These are phyloP conservation scores for Cryptosporidium xiaoi DNA, from an alignment of 169 alveolate species.

Conservation along the genomic window DNA sequence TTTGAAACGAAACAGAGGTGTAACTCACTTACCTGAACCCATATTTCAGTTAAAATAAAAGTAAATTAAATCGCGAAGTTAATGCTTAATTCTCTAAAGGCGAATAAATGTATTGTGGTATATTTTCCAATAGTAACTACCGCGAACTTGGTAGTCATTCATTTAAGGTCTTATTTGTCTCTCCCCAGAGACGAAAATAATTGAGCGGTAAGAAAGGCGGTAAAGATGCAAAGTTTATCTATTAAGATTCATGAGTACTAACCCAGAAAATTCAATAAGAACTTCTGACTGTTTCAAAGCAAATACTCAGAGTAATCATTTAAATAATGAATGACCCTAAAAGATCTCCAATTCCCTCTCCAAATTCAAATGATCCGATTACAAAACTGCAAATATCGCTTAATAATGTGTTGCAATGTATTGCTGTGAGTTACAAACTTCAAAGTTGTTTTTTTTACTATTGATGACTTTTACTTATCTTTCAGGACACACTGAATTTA, in stretches of 20 bases:
- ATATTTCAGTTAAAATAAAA: conserved; percentile 3
- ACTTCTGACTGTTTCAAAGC: too few relatives aligned
- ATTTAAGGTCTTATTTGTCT: conserved; percentile 18
- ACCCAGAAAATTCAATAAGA: too few relatives aligned
- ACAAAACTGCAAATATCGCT: conserved; percentile 54
- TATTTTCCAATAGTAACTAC: conserved; percentile 3
- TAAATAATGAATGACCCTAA: background rate
- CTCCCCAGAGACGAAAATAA: conserved; percentile 44
- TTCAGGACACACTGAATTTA: conserved; percentile 60
- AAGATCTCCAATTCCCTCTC: conserved; percentile 61
- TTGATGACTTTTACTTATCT: background rate
- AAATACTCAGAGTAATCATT: too few relatives aligned
- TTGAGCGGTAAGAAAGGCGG: background rate
- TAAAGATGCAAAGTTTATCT: background rate
- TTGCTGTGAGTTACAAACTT: conserved; percentile 38
- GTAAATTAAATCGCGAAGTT: background rate
- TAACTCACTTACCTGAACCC: conserved; percentile 72
- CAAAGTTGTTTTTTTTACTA: background rate
- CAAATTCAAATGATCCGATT: conserved; percentile 37
- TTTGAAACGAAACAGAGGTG: background rate
- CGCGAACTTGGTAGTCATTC: conserved; percentile 7
- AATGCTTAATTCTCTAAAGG: background rate
- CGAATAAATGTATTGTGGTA: background rate
- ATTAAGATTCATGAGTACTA: background rate
- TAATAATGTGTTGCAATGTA: conserved; percentile 50